Evolutionary conservation across 176 grass and related monocot genomes (phyloP).

Genomic region (Typha latifolia): DNA sequence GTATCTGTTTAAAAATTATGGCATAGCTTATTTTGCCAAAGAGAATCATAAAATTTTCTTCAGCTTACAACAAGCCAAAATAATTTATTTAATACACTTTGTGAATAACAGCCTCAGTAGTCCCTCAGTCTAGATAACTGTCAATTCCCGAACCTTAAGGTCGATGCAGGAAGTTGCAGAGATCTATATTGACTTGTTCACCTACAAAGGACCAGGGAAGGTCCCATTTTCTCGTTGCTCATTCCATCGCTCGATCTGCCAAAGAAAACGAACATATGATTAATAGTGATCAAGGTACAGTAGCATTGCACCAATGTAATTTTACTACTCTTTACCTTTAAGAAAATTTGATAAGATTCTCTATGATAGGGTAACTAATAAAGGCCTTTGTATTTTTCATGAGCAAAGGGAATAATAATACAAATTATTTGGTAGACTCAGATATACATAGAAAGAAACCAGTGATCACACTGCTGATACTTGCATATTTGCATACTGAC

Average conservation of each 20-base stretch:
- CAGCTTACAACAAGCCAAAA: constrained; percentile 2
- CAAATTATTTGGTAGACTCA: neutral
- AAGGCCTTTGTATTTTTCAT: too few relatives aligned
- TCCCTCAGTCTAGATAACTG: constrained; percentile 5
- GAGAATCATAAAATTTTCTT: neutral
- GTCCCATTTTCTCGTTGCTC: constrained; percentile 89
- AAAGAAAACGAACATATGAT: constrained; percentile 5
- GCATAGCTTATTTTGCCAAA: neutral
- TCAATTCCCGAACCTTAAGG: constrained; percentile 7
- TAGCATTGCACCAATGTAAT: neutral
- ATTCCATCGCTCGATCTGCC: constrained; percentile 85
- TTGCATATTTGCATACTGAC: too few relatives aligned
- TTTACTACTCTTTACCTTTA: too few relatives aligned
- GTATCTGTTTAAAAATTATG: constrained; percentile 8
- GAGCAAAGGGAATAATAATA: neutral
- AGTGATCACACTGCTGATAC: too few relatives aligned
- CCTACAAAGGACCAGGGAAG: constrained; percentile 76
- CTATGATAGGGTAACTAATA: too few relatives aligned
- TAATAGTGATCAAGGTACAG: neutral
- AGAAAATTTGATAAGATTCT: too few relatives aligned
- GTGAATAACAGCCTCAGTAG: constrained; percentile 13
- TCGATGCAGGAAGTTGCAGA: neutral
- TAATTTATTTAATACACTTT: neutral
- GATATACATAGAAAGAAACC: too few relatives aligned
- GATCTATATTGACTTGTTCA: neutral